Evolutionary conservation across 2,329 filamentous ascomycete species (phyloP).

Genomic region (Coccinonectria pachysandricola): DNA sequence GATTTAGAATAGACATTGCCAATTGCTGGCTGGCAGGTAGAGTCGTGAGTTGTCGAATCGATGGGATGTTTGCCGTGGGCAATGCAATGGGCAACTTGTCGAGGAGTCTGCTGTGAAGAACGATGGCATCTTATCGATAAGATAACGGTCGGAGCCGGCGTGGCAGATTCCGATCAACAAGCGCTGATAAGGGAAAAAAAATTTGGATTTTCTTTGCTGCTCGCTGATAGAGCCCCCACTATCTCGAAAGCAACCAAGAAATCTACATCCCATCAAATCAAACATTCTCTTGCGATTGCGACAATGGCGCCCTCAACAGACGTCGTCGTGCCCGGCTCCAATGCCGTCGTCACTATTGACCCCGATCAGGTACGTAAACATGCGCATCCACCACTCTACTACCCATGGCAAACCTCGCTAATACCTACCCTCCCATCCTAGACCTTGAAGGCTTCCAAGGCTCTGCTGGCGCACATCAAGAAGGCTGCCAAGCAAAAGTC

Average conservation of each 20-base stretch:
- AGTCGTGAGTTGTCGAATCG: no score
- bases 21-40: no score
- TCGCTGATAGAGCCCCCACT: conserved; percentile 19
- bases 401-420: conserved; percentile 1
- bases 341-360: conserved; percentile 26
- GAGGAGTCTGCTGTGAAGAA: no score
- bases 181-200: conserved; percentile 17
- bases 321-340: conserved; percentile 23
- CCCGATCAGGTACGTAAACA: conserved; percentile 30
- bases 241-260: conserved; percentile 22
- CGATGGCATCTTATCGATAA: no score
- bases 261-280: conserved; percentile 12
- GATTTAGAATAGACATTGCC: no score
- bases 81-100: no score
- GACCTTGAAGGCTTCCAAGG: conserved; percentile 53
- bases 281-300: conserved; percentile 10
- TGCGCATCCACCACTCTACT: not conserved
- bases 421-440: conserved; percentile 20
- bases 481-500: conserved; percentile 40
- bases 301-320: conserved; percentile 34
- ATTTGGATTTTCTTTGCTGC: conserved; percentile 18
- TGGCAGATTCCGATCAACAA: conserved; percentile 26
- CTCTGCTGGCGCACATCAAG: conserved; percentile 52
- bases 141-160: no score
- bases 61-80: not conserved